Evolutionary conservation across 2,329 filamentous ascomycete genomes (phyloP).

Genomic region (Fusarium abutilonis): DNA sequence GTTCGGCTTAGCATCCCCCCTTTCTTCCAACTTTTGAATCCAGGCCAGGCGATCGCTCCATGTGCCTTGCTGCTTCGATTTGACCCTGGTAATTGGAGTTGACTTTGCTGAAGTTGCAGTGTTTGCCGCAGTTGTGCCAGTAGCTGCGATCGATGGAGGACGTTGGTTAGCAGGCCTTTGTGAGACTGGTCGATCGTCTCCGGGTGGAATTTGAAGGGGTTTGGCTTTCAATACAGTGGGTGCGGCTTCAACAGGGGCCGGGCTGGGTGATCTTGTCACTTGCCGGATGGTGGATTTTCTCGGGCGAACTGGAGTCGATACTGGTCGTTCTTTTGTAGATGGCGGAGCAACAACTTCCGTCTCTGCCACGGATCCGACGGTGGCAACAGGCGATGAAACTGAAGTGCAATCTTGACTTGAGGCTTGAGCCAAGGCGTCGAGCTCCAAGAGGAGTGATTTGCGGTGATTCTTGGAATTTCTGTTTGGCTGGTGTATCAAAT

Average conservation of each 20-base stretch:
- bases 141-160: neutral
- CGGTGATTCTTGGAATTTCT: constrained; percentile 10
- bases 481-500: constrained; percentile 23
- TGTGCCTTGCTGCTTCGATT: constrained; percentile 17
- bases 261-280: neutral
- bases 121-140: neutral
- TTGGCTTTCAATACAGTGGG: neutral
- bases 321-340: constrained; percentile 3
- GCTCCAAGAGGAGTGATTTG: constrained; percentile 25
- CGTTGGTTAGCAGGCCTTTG: neutral
- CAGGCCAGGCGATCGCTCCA: constrained; percentile 17
- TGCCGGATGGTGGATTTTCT: constrained; percentile 8
- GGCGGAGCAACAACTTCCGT: constrained; percentile 5
- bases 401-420: constrained; percentile 6
- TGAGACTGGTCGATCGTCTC: neutral
- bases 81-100: neutral
- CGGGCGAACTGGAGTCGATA: constrained; percentile 3
- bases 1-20: constrained; percentile 4
- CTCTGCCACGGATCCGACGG: neutral
- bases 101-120: constrained; percentile 1
- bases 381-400: neutral
- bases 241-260: neutral
- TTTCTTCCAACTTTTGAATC: constrained; percentile 26
- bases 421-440: constrained; percentile 9
- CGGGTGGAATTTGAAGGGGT: neutral